Base-by-base conservation (phyloP, 2,329 filamentous ascomycete genomes). In the Botryotinia narcissicola region DNA sequence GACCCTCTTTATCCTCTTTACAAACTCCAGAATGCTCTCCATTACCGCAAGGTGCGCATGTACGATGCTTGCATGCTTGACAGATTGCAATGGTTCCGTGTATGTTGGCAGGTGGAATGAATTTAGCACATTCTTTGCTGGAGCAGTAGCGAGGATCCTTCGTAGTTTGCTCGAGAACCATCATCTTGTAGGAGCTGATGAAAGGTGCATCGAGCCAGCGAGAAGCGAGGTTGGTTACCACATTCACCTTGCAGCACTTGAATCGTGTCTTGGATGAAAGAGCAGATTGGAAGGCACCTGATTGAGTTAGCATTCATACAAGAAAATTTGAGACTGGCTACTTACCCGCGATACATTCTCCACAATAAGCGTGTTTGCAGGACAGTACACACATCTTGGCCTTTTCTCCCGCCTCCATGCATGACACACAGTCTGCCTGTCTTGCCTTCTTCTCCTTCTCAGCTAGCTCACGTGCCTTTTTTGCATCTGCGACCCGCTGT, bases 131-230 rank as follows among this genome's bases (percentile, higher is more conserved):
- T 16, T 51, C 67, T 14, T 66, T 66, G 2, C 59, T 73, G 35
- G 75, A 74, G 73, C 79, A 81, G 73, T 79, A 81, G 40, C 75
- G 74, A 12, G 78, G 78, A 37, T 79, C 78, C 35, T 75, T 74
- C 22, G 79, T 80, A n/a, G 54, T 63, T 32, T 78, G 75, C 62
- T 81, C 79, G 16, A 78, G 75, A n/a, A 75, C 40, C 22, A 80
- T 67, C 18, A 75, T 60, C n/a, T 72, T 62, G 40, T 80, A 80
- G 37, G 73, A 72, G 22, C 60, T 54, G 25, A 74, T 35, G 46
- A 80, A 77, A 18, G 71, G 40, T 9, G 54, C 18, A 32, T 75
- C 68, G 44, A 73, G 51, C 63, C 51, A 73, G 22, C 42, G 29
- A 48, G 63, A 77, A 42, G 44, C 57, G 29, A 22, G 46, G 22